Evolutionary conservation across 192 early-diverging fungal species (phyloP).

Genomic region (Umbelopsis vinacea): DNA sequence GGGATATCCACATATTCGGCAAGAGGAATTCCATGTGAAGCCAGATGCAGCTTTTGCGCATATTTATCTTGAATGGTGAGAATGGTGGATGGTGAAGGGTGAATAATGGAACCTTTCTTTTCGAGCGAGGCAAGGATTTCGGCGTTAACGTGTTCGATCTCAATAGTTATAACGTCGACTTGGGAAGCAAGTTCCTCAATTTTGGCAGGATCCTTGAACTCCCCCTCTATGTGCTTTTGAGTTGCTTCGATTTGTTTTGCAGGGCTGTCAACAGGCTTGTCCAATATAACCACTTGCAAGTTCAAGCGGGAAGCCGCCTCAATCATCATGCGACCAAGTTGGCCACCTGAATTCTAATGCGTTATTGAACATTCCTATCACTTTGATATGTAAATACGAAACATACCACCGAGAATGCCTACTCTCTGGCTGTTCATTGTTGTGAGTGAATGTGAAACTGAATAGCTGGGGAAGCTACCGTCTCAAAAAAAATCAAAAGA

Average conservation of each 20-base stretch:
- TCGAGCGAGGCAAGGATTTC: conserved; percentile 66
- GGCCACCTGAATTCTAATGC: conserved; percentile 81
- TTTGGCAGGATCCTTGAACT: conserved; percentile 79
- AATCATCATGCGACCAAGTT: conserved; percentile 96
- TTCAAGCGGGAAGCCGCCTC: conserved; percentile 95
- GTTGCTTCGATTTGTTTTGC: conserved; percentile 81
- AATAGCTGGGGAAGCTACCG: background rate
- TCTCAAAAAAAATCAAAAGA: background rate
- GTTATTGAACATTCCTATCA: conserved; percentile 33
- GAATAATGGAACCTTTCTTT: conserved; percentile 58
- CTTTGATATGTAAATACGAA: conserved; percentile 24
- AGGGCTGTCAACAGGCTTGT: conserved; percentile 75
- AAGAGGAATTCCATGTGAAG: conserved; percentile 68
- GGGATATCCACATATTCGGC: conserved; percentile 69
- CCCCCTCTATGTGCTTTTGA: conserved; percentile 74
- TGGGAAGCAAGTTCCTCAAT: conserved; percentile 77
- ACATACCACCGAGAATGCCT: conserved; percentile 59
- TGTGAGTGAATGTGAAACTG: background rate
- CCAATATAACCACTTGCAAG: conserved; percentile 83
- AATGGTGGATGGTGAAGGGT: conserved; percentile 84
- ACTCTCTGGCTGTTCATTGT: conserved; percentile 56
- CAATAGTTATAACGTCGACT: conserved; percentile 90
- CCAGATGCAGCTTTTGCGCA: conserved; percentile 83
- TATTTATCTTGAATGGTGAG: conserved; percentile 97
- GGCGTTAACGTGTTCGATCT: conserved; percentile 97